Conservation (phyloP, 2,329 filamentous ascomycete species). For the Pseudocercospora musae region DNA sequence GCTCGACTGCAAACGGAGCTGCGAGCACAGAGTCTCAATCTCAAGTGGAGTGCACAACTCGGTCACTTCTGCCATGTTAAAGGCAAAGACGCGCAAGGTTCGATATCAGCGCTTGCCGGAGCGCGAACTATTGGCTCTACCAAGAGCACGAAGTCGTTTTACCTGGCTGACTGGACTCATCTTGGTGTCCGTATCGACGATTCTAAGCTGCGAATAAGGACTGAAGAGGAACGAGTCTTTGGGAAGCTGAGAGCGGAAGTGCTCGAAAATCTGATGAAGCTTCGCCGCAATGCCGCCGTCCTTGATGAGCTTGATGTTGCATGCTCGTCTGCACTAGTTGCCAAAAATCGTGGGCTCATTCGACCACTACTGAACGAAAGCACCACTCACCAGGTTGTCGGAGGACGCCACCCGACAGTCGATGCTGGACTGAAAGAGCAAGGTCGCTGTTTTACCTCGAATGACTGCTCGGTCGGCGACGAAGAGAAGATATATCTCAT, state of each 20-base stretch:
- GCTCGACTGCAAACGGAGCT: slow-evolving; percentile 61
- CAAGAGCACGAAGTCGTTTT: slow-evolving; percentile 80
- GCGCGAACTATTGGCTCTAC: slow-evolving; percentile 67
- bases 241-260: slow-evolving; percentile 69
- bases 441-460: slow-evolving; percentile 77
- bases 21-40: slow-evolving; percentile 57
- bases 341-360: slow-evolving; percentile 67
- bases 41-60: slow-evolving; percentile 82
- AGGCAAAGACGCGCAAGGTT: slow-evolving; percentile 64
- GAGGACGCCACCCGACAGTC: slow-evolving; percentile 88
- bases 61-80: slow-evolving; percentile 91
- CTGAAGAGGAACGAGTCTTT: slow-evolving; percentile 82
- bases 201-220: slow-evolving; percentile 70
- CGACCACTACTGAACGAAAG: slow-evolving; percentile 67
- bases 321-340: slow-evolving; percentile 78
- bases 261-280: slow-evolving; percentile 74
- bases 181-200: slow-evolving; percentile 79
- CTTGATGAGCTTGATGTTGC: slow-evolving; percentile 91
- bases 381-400: slow-evolving; percentile 70
- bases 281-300: slow-evolving; percentile 85
- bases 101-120: slow-evolving; percentile 42
- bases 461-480: slow-evolving; percentile 81
- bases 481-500: slow-evolving; percentile 68
- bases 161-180: slow-evolving; percentile 76
- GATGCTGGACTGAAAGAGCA: slow-evolving; percentile 76